Percentiles rank a stretch among this genome's conserved stretches.
Evolutionary conservation across 208 protist species (phyloP).

Genomic region (Wallacemonas collosoma): DNA sequence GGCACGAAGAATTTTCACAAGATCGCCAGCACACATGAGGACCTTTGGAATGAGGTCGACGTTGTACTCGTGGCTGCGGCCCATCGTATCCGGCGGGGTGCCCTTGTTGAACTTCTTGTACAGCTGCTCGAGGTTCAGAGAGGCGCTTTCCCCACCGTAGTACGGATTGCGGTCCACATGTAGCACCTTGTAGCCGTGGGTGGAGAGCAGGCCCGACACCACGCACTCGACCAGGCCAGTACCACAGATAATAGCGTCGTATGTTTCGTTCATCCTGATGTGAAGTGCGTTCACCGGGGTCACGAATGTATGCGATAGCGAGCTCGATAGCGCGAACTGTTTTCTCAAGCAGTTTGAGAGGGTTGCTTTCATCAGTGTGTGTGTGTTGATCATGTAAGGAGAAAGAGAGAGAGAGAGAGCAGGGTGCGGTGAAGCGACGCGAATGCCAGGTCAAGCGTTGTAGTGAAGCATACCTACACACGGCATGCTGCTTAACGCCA

Average conservation of each 20-base stretch:
- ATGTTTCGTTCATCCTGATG: constrained; percentile 80
- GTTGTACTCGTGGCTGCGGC: constrained; percentile 97
- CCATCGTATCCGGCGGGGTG: constrained; percentile 77
- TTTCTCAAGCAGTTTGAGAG: no score
- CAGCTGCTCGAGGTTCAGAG: constrained; percentile 98
- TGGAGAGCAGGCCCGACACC: constrained; percentile 94
- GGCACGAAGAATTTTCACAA: constrained; percentile 98
- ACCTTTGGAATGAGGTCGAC: constrained; percentile 99
- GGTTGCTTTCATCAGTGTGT: no score
- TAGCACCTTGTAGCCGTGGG: constrained; percentile 98
- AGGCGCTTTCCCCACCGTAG: constrained; percentile 99
- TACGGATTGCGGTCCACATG: constrained; percentile 99
- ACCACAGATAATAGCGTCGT: constrained; percentile 98
- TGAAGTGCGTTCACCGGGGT: neutral
- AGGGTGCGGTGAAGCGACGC: no score
- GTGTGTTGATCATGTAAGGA: no score
- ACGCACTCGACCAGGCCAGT: constrained; percentile 99
- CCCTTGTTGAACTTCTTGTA: constrained; percentile 95
- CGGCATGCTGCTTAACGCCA: no score
- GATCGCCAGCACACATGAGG: constrained; percentile 96
- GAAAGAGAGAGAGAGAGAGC: no score
- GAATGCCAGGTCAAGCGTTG: no score
- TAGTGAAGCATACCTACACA: no score
- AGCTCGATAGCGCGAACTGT: no score
- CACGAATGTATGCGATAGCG: no score